Conservation (phyloP, 1,284 basidiomycete species). For the Microbotryomycetes sp. region DNA sequence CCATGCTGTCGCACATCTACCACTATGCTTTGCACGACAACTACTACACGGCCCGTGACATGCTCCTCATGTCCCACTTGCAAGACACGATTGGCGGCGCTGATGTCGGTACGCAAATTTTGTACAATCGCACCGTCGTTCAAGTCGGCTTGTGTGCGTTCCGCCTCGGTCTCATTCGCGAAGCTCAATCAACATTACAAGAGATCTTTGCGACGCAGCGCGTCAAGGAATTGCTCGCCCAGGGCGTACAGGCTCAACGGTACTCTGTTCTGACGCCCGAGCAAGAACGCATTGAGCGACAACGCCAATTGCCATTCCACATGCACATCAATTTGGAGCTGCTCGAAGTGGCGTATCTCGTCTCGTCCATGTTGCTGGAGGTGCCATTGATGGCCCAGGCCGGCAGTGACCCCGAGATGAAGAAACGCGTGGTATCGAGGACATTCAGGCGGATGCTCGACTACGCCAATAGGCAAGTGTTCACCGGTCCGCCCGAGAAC, state of each 20-base stretch:
- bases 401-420: slow-evolving; percentile 80
- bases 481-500: slow-evolving; percentile 97
- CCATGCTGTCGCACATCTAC: slow-evolving; percentile 96
- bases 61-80: slow-evolving; percentile 97
- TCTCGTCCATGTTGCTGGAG: slow-evolving; percentile 97
- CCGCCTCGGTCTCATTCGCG: slow-evolving; percentile 87
- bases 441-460: slow-evolving; percentile 92
- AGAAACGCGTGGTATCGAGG: slow-evolving; percentile 75
- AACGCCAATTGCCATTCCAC: slow-evolving; percentile 95
- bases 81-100: slow-evolving; percentile 94
- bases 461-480: slow-evolving; percentile 94
- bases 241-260: slow-evolving; percentile 88
- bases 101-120: slow-evolving; percentile 93
- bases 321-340: slow-evolving; percentile 99
- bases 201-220: slow-evolving; percentile 95
- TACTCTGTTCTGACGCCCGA: slow-evolving; percentile 77
- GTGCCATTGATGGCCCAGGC: slow-evolving; percentile 91
- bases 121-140: slow-evolving; percentile 96
- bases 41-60: slow-evolving; percentile 94
- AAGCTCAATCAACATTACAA: slow-evolving; percentile 83
- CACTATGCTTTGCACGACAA: slow-evolving; percentile 94
- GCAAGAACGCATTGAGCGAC: slow-evolving; percentile 93
- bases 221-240: slow-evolving; percentile 91
- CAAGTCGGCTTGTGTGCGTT: slow-evolving; percentile 97
- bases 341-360: slow-evolving; percentile 92